Conservation (phyloP, 331 rosid genomes). For the Cucumis variabilis region DNA sequence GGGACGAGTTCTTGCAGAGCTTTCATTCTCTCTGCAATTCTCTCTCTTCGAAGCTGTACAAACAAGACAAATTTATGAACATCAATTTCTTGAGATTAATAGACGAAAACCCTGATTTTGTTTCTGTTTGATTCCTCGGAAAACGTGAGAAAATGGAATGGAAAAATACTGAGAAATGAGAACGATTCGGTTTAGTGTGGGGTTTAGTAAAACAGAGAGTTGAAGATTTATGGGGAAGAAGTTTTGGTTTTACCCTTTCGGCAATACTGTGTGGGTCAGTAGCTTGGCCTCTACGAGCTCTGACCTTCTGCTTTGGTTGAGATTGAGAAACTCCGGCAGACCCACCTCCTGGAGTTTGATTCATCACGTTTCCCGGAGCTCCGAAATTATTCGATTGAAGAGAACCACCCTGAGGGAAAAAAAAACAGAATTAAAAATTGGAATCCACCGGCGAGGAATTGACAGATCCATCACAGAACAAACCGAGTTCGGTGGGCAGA, state of each 20-base stretch:
- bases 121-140: constrained; percentile 37
- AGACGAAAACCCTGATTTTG: neutral
- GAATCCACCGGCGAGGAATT: neutral
- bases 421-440: neutral
- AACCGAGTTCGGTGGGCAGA: constrained; percentile 60
- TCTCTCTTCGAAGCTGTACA: constrained; percentile 54
- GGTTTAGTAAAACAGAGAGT: neutral
- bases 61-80: neutral
- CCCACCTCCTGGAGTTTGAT: constrained; percentile 45
- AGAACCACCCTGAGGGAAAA: constrained; percentile 14
- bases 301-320: constrained; percentile 71
- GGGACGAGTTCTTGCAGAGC: constrained; percentile 58
- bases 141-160: constrained; percentile 25
- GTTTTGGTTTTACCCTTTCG: constrained; percentile 52
- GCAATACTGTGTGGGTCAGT: constrained; percentile 89
- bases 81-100: neutral
- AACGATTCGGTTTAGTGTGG: neutral
- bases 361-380: constrained; percentile 38
- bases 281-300: constrained; percentile 82
- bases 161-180: neutral
- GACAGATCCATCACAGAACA: constrained; percentile 8
- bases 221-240: neutral
- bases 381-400: constrained; percentile 50
- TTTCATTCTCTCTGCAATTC: constrained; percentile 61
- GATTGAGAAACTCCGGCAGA: constrained; percentile 43